Base-by-base conservation (phyloP, 2,329 filamentous ascomycete species). In the Hortaea werneckii region DNA sequence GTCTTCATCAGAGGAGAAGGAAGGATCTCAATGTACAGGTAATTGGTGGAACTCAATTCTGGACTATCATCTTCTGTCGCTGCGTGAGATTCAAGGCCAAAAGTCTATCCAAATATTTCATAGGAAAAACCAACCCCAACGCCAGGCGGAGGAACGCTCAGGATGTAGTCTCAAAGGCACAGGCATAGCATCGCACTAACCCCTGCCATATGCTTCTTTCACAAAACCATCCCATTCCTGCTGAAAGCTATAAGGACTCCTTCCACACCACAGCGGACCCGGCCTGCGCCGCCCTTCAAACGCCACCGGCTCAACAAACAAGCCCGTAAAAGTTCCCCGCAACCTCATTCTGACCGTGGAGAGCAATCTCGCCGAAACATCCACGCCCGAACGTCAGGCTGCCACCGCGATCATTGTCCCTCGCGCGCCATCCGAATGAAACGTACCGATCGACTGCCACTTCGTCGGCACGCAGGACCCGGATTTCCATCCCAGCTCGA, bases 401-500 rank as follows among this genome's bases (percentile, higher is more conserved):
- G 0, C 57, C 51, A 0, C 45, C 54, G 5, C 61, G 45, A 40
- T 35, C 43, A n/a, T 44, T 41, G 43, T 66, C 55, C 3, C 55
- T 50, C 11, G 64, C 54, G 7, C 64, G 63, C 63, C 63, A 66
- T 6, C 57, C 57, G 29, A 58, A 56, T 0, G 41, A 41, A 11
- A 57, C 37, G 4, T 29, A 44, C 7, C 42, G 41, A n/a, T 49
- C 26, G 51, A 56, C 5, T 44, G 52, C 9, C 30, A 54, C 43
- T 12, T 65, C 42, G 5, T 62, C 46, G 29, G 75, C 60, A 30
- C 62, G 60, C n/a, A 76, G 55, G 3, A 76, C 55, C 1, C 70
- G 35, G 60, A 47, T 34, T 71, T 60, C 6, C 67, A 45, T 0
- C 67, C 68, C 4, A 74, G 60, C 38, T 69, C 60, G 50, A 76